Evolutionary conservation across 331 rosid genomes (phyloP).

Genomic region (Phaseolus coccineus): DNA sequence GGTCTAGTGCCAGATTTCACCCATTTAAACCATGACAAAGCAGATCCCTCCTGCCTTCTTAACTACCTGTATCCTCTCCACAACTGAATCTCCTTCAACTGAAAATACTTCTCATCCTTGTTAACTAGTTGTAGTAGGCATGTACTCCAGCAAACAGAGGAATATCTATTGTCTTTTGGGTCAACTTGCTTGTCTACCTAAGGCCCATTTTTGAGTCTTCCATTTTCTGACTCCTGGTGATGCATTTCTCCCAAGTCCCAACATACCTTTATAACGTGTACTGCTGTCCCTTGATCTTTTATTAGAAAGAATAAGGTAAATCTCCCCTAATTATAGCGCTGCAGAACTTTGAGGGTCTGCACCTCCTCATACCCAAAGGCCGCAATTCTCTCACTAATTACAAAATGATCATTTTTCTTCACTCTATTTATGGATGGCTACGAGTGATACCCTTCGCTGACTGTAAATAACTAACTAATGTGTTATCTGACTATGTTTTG

Average conservation of each 20-base stretch:
- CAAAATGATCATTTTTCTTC: neutral
- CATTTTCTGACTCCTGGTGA: neutral
- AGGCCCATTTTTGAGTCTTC: neutral
- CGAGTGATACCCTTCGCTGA: too few species aligned
- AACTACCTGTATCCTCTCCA: neutral
- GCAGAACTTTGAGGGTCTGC: neutral
- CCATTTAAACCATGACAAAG: neutral
- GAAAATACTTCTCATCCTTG: neutral
- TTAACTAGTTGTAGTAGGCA: neutral
- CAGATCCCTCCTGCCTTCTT: neutral
- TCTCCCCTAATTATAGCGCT: neutral
- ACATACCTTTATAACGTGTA: neutral
- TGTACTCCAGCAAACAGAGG: neutral
- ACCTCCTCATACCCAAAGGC: neutral
- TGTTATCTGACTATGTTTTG: too few species aligned
- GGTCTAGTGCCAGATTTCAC: neutral
- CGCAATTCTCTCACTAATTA: neutral
- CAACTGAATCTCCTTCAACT: neutral
- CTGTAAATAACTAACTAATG: too few species aligned
- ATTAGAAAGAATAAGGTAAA: neutral
- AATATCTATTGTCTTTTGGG: neutral
- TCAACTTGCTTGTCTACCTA: neutral
- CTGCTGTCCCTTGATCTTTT: neutral
- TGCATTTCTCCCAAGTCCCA: neutral
- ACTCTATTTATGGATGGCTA: too few species aligned